Evolutionary conservation across 495 filamentous ascomycete genomes (phyloP).

Genomic region (Penicillium macrosclerotiorum): DNA sequence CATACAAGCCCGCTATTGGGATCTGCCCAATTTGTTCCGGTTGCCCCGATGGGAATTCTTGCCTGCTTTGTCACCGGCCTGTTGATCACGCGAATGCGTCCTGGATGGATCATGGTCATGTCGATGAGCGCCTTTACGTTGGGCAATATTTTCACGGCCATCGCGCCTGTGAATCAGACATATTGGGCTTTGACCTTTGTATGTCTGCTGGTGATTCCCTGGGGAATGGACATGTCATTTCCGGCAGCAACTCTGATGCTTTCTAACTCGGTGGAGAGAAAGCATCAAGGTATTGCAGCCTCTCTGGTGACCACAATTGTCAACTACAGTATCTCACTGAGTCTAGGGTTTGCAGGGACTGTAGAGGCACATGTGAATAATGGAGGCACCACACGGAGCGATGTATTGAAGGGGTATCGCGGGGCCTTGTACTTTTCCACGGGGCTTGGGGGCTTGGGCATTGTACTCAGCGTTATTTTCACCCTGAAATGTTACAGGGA

Average conservation of each 20-base stretch:
- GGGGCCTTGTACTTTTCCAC: slow-evolving; percentile 32
- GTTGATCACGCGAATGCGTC: slow-evolving; percentile 37
- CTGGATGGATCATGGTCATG: slow-evolving; percentile 47
- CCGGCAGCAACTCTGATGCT: slow-evolving; percentile 38
- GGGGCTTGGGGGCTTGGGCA: slow-evolving; percentile 26
- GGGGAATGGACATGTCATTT: slow-evolving; percentile 64
- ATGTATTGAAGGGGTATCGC: slow-evolving; percentile 33
- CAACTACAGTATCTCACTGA: slow-evolving; percentile 61
- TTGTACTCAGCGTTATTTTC: slow-evolving; percentile 17
- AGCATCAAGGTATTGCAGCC: slow-evolving; percentile 49
- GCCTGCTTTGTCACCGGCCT: slow-evolving; percentile 44
- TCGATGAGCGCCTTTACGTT: slow-evolving; percentile 44
- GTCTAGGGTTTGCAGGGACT: slow-evolving; percentile 61
- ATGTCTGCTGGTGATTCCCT: slow-evolving; percentile 52
- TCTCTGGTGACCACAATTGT: slow-evolving; percentile 59
- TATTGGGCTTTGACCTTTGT: slow-evolving; percentile 51
- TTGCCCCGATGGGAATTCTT: slow-evolving; percentile 34
- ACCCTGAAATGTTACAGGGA: slow-evolving; percentile 14
- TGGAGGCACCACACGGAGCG: slow-evolving; percentile 27
- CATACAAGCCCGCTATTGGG: slow-evolving; percentile 34
- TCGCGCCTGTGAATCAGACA: slow-evolving; percentile 34
- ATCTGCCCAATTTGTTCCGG: slow-evolving; percentile 38
- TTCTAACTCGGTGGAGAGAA: slow-evolving; percentile 20
- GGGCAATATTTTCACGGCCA: slow-evolving; percentile 37
- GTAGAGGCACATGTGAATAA: slow-evolving; percentile 52